Evolutionary conservation across 495 filamentous ascomycete genomes (phyloP).

Genomic region (Xeromyces bisporus): DNA sequence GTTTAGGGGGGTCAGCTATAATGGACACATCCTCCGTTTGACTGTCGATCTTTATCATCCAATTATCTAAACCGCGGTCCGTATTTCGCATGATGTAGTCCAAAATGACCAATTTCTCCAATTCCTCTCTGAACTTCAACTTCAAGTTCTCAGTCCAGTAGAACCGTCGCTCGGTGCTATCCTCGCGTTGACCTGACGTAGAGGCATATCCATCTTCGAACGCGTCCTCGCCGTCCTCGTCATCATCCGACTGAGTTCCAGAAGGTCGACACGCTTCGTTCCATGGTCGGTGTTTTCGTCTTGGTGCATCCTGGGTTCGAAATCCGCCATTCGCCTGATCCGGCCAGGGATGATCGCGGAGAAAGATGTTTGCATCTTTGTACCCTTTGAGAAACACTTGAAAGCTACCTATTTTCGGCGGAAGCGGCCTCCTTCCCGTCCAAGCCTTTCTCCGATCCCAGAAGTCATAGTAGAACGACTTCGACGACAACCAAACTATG

Average conservation of each 20-base stretch:
- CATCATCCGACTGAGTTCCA: conserved; percentile 46
- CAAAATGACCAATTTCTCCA: conserved; percentile 93
- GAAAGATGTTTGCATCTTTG: conserved; percentile 90
- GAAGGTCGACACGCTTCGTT: conserved; percentile 70
- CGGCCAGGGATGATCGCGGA: conserved; percentile 95
- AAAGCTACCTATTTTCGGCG: conserved; percentile 86
- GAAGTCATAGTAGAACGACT: conserved; percentile 94
- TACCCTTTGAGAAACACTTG: conserved; percentile 94
- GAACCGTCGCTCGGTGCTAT: conserved; percentile 39
- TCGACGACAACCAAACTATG: conserved; percentile 84
- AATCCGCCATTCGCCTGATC: conserved; percentile 73
- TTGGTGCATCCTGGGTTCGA: conserved; percentile 49
- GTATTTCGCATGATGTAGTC: conserved; percentile 99
- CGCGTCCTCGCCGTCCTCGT: conserved; percentile 60
- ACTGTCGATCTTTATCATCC: conserved; percentile 97
- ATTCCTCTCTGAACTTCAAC: conserved; percentile 81
- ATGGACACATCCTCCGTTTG: conserved; percentile 67
- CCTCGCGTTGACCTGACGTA: conserved; percentile 26
- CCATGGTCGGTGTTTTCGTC: conserved; percentile 64
- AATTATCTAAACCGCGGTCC: conserved; percentile 91
- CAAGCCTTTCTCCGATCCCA: conserved; percentile 87
- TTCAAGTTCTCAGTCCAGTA: conserved; percentile 82
- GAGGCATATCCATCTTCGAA: conserved; percentile 29
- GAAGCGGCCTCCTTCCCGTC: conserved; percentile 71
- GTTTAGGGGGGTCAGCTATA: conserved; percentile 60